Evolutionary conservation across 192 early-diverging fungal genomes (phyloP), one percentile per base, ranked within the genome.

Genomic region (Cetraspora pellucida): DNA sequence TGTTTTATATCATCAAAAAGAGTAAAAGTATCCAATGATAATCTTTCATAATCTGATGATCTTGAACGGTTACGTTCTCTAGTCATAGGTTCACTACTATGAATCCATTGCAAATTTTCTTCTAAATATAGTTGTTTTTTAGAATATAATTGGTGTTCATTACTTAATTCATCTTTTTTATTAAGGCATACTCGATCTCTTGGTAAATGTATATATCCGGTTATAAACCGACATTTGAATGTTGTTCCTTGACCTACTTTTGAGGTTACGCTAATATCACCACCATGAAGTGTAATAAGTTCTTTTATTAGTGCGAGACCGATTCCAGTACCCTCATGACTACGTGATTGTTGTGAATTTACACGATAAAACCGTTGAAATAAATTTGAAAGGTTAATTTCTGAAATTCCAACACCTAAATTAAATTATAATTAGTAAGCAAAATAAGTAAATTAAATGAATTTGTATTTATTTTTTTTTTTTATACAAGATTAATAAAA

Each of bases 321-420:
- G 30, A 91, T 91, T 6, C 89, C 89, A 8, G 83, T 87, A 10
- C 89, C 89, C 77, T 88, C 87, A 57, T 87, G 82, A 25, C 82
- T 85, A 19, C 88, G 79, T 6, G 85, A 85, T 58, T 83, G 82
- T 13, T 77, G 78, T 54, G 79, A 83, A 47, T 89, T 85, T 16
- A 89, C 82, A 11, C 86, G 82, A 74, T 91, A 85, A 78, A 91
- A 91, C 4, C 87, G 81, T n/a, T 86, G 85, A 78, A 91, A 89
- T 3, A 91, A 79, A 0, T 81, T 79, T 8, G 54, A 66, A 11
- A 89, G 10, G 25, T 91, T 75, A 10, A 83, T 77, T 9, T 67
- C n/a, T 8, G 89, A 80, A 11, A 91, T 91, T 3, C 89, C 88
- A 0, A 82, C 81, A 1, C 37, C 7, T 37, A 37, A 37, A 37